These are phyloP conservation scores for Carnegiea gigantea DNA, from an alignment of 179 eudicot genomes.

Conservation along the genomic window DNA sequence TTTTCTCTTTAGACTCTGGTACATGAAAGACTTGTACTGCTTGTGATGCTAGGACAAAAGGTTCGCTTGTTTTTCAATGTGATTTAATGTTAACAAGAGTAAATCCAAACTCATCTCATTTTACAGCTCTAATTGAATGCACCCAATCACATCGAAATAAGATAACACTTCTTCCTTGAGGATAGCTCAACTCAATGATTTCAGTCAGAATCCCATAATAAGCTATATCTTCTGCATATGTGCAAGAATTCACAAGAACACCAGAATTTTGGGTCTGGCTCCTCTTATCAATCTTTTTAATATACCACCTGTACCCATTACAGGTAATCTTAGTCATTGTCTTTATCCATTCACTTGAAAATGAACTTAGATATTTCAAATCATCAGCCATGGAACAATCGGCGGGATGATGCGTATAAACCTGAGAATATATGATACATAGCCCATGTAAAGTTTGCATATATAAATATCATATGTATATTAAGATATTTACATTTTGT, in stretches of 20 bases:
- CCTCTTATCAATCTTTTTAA: too few species aligned
- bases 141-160: conserved; percentile 22
- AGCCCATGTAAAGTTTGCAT: too few species aligned
- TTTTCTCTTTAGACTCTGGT: not conserved
- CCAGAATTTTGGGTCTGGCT: too few species aligned
- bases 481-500: not conserved
- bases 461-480: too few species aligned
- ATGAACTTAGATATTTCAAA: too few species aligned
- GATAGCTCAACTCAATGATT: conserved; percentile 15
- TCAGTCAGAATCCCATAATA: conserved; percentile 18
- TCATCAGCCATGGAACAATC: too few species aligned
- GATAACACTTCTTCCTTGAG: not conserved
- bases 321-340: too few species aligned
- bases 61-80: conserved; percentile 2
- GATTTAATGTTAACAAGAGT: conserved; percentile 1
- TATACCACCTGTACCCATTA: too few species aligned
- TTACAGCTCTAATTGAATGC: conserved; percentile 13
- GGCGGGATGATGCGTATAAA: too few species aligned
- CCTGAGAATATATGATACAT: too few species aligned
- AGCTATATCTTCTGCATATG: not conserved
- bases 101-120: conserved; percentile 5
- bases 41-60: conserved; percentile 18
- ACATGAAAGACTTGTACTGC: conserved; percentile 12
- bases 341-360: not conserved
- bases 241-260: too few species aligned